Conservation (phyloP, 306 rosid species). For the Cicer yamashitae region DNA sequence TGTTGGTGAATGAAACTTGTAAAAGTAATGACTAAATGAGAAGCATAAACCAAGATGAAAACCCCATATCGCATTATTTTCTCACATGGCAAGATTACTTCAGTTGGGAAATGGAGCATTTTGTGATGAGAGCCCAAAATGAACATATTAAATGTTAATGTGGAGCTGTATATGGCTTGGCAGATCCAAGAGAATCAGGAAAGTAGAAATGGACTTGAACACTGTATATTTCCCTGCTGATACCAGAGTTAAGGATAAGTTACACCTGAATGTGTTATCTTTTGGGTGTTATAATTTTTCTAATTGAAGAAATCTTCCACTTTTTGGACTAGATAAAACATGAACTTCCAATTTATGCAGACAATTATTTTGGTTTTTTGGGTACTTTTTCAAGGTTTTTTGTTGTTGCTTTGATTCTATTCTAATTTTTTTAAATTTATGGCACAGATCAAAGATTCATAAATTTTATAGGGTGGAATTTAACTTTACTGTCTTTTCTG, state of each 20-base stretch:
- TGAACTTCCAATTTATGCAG: constrained; percentile 30
- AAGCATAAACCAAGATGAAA: constrained; percentile 29
- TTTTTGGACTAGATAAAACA: constrained; percentile 3
- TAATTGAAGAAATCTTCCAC: constrained; percentile 32
- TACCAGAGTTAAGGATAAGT: not conserved
- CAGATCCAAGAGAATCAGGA: constrained; percentile 10
- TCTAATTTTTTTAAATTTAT: too few relatives aligned
- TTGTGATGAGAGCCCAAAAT: constrained; percentile 45
- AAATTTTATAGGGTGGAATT: too few relatives aligned
- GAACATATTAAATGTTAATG: constrained; percentile 32
- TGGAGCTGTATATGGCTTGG: constrained; percentile 26
- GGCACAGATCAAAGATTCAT: too few relatives aligned
- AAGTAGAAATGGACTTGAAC: constrained; percentile 33
- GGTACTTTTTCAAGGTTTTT: too few relatives aligned
- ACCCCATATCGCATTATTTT: constrained; percentile 14
- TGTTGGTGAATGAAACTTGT: constrained; percentile 34
- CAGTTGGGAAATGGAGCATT: constrained; percentile 41
- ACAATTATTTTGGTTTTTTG: not conserved
- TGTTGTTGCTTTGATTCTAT: too few relatives aligned
- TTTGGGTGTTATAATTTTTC: constrained; percentile 35
- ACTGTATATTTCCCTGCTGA: constrained; percentile 28
- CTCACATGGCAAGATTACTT: constrained; percentile 32
- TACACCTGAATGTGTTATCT: constrained; percentile 36
- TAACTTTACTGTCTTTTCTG: too few relatives aligned
- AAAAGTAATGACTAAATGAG: constrained; percentile 8